These are phyloP conservation scores for Tylopilus felleus DNA, from an alignment of 768 basidiomycete genomes.

Conservation along the genomic window DNA sequence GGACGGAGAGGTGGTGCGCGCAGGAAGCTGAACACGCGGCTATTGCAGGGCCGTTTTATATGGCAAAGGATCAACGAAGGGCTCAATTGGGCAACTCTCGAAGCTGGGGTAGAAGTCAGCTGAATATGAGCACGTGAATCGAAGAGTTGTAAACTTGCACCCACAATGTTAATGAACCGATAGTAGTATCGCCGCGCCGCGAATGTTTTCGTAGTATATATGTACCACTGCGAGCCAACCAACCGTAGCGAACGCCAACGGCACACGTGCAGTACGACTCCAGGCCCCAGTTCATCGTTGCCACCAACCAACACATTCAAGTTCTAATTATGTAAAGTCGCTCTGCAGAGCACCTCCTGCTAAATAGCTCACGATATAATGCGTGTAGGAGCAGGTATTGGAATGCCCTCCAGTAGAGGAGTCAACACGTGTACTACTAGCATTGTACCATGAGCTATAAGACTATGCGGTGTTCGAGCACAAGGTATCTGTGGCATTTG, in stretches of 20 bases:
- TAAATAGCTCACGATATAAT: conserved; percentile 16
- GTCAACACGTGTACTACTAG: background rate
- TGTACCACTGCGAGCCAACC: no score
- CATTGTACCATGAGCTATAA: conserved; percentile 16
- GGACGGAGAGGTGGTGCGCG: background rate
- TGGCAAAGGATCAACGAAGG: background rate
- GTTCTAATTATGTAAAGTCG: no score
- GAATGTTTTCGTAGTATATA: no score
- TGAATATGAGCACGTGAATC: background rate
- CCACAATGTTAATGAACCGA: background rate
- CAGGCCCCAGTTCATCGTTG: no score
- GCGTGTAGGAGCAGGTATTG: background rate
- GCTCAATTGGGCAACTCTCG: conserved; percentile 3
- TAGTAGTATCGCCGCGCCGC: background rate
- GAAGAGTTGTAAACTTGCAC: background rate
- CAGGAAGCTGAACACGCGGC: conserved; percentile 5
- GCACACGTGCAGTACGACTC: no score
- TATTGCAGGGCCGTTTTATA: background rate
- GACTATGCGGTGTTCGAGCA: background rate
- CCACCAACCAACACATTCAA: no score
- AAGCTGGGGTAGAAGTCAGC: background rate
- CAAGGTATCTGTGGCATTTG: no score
- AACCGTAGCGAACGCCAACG: no score
- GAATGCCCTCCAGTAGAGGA: background rate
- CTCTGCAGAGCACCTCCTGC: no score